A percentile compares a stretch with the other conserved stretches of the same genome.
Conservation (phyloP, 2,329 filamentous ascomycete species). For the Alternaria ventricosa region DNA sequence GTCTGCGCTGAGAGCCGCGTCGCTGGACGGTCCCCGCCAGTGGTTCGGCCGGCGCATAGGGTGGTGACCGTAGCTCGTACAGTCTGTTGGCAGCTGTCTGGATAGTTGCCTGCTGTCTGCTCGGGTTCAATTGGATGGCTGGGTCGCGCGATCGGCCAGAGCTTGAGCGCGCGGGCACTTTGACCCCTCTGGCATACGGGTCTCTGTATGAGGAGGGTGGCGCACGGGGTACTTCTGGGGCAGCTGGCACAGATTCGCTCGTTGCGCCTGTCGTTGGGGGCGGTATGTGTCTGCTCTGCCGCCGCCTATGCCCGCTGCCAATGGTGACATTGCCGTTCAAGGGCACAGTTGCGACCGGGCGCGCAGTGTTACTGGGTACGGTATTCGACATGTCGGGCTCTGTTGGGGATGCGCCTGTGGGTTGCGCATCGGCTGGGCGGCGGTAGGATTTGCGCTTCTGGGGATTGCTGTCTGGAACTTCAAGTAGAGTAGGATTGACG, state of each 20-base stretch:
- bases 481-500: constrained; percentile 29
- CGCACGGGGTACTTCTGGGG: constrained; percentile 66
- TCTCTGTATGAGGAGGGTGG: constrained; percentile 53
- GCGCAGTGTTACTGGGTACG: constrained; percentile 40
- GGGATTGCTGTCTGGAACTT: constrained; percentile 36
- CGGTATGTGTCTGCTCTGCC: constrained; percentile 42
- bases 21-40: constrained; percentile 36
- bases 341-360: constrained; percentile 26
- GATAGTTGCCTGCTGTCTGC: constrained; percentile 44
- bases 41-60: constrained; percentile 39
- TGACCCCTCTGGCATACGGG: constrained; percentile 42
- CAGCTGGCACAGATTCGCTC: constrained; percentile 48
- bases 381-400: constrained; percentile 22
- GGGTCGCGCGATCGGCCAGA: constrained; percentile 42
- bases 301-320: constrained; percentile 39
- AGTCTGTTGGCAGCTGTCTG: constrained; percentile 41
- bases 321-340: constrained; percentile 30
- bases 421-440: constrained; percentile 40
- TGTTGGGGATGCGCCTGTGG: constrained; percentile 20
- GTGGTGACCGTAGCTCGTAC: constrained; percentile 40
- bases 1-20: constrained; percentile 39
- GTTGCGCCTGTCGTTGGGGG: constrained; percentile 31
- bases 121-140: constrained; percentile 41
- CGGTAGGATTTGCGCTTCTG: constrained; percentile 44
- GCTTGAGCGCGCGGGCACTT: constrained; percentile 32